Conservation (phyloP, 768 basidiomycete genomes). For the Pleurotus salmoneostramineus region DNA sequence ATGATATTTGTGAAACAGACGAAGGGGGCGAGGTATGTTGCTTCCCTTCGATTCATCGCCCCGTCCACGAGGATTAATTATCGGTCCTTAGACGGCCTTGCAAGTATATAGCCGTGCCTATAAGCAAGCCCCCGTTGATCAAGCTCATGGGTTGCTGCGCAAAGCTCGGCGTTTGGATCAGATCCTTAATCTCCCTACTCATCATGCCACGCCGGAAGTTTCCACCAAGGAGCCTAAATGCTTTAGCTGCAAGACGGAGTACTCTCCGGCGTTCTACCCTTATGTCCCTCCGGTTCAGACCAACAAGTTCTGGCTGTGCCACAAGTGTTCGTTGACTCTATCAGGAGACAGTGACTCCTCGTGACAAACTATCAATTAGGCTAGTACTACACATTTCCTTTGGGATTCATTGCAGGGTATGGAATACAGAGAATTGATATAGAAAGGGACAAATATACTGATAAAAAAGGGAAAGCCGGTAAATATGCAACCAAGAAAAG, state of each 20-base stretch:
- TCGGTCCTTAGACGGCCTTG: constrained; percentile 65
- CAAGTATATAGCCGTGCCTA: constrained; percentile 84
- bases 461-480: background rate
- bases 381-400: constrained; percentile 9
- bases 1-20: constrained; percentile 83
- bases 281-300: constrained; percentile 12
- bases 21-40: constrained; percentile 73
- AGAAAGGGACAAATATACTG: background rate
- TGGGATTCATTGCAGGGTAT: constrained; percentile 10
- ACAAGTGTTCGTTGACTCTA: background rate
- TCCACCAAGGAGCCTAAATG: constrained; percentile 41
- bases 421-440: constrained; percentile 5
- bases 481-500: constrained; percentile 8
- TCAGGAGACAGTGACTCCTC: background rate
- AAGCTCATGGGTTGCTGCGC: constrained; percentile 82
- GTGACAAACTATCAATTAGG: background rate
- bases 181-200: constrained; percentile 47
- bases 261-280: constrained; percentile 74
- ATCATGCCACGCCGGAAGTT: constrained; percentile 15
- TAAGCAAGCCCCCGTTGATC: constrained; percentile 70
- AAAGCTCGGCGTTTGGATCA: constrained; percentile 84
- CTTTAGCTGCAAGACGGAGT: constrained; percentile 59
- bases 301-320: constrained; percentile 4
- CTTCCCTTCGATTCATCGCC: background rate
- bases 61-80: constrained; percentile 4